Percentiles rank a stretch among this genome's conserved stretches.
Conservation (phyloP, 2,329 filamentous ascomycete genomes). For the Trichoderma arundinaceum region DNA sequence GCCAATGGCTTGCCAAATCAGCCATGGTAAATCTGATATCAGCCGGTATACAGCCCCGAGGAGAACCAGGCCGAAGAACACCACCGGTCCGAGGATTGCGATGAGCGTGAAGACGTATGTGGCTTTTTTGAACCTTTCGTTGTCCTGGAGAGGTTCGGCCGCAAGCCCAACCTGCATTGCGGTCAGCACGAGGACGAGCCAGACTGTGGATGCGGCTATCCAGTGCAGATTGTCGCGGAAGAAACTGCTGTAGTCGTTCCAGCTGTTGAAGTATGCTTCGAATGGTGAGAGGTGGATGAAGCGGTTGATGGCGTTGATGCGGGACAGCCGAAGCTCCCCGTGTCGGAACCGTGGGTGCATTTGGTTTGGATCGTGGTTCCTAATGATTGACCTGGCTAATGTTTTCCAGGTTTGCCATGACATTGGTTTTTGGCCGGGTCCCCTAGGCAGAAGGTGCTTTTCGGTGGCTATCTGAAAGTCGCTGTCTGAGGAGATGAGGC, state of each 20-base stretch:
- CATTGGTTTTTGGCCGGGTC: background rate
- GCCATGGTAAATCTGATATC: background rate
- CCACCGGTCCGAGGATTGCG: background rate
- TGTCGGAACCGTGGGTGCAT: background rate
- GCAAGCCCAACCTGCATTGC: background rate
- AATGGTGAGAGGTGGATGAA: background rate
- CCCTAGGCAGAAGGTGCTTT: background rate
- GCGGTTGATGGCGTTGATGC: slow-evolving; percentile 20
- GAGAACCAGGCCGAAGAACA: background rate
- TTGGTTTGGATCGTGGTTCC: background rate
- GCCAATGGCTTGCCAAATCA: slow-evolving; percentile 3
- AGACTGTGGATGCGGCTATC: background rate
- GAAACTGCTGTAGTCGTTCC: background rate
- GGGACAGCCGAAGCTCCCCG: background rate
- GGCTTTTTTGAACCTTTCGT: background rate
- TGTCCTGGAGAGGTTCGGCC: background rate
- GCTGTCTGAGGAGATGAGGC: slow-evolving; percentile 10
- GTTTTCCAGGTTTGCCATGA: background rate
- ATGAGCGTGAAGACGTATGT: background rate
- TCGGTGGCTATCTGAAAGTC: slow-evolving; percentile 16
- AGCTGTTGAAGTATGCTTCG: background rate
- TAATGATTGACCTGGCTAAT: background rate
- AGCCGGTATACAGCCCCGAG: background rate
- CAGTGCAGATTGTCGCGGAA: background rate
- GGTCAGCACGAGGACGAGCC: background rate